A percentile compares a stretch with the other conserved stretches of the same genome.
These are phyloP conservation scores for Diophrys sp. DNA, from an alignment of 73 alveolate genomes.

Conservation along the genomic window DNA sequence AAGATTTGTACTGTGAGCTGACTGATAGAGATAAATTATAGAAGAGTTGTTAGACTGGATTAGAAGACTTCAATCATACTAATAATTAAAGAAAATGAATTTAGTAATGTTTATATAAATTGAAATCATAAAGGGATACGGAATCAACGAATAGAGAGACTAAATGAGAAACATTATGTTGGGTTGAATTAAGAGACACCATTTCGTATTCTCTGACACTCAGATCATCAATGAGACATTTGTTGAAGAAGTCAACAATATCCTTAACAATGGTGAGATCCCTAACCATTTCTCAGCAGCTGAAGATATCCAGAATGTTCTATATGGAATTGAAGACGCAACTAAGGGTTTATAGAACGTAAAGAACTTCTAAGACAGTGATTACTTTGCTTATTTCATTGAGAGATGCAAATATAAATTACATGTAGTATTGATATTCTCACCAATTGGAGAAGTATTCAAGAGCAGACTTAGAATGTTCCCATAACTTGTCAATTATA, in stretches of 20 bases:
- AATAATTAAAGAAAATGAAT: too few relatives aligned
- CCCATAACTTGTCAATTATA: slow-evolving; percentile 98
- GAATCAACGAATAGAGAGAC: too few relatives aligned
- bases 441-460: slow-evolving; percentile 98
- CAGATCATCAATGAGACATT: slow-evolving; percentile 96
- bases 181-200: slow-evolving; percentile 76
- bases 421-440: slow-evolving; percentile 91
- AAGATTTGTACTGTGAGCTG: too few relatives aligned
- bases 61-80: too few relatives aligned
- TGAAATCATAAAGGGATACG: too few relatives aligned
- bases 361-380: slow-evolving; percentile 45
- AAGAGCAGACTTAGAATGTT: slow-evolving; percentile 95
- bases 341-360: slow-evolving; percentile 38
- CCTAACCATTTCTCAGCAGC: slow-evolving; percentile 94
- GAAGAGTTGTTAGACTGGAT: too few relatives aligned
- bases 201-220: slow-evolving; percentile 94
- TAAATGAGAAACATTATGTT: too few relatives aligned
- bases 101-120: too few relatives aligned
- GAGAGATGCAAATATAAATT: slow-evolving; percentile 70
- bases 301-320: slow-evolving; percentile 72
- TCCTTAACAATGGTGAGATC: slow-evolving; percentile 97
- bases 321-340: slow-evolving; percentile 71
- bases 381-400: slow-evolving; percentile 54
- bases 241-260: slow-evolving; percentile 95
- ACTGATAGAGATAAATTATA: too few relatives aligned